A percentile compares a stretch with the other conserved stretches of the same genome.
These are phyloP conservation scores for Trichoderma guizhouense DNA, from an alignment of 2,329 filamentous ascomycete species.

Conservation along the genomic window DNA sequence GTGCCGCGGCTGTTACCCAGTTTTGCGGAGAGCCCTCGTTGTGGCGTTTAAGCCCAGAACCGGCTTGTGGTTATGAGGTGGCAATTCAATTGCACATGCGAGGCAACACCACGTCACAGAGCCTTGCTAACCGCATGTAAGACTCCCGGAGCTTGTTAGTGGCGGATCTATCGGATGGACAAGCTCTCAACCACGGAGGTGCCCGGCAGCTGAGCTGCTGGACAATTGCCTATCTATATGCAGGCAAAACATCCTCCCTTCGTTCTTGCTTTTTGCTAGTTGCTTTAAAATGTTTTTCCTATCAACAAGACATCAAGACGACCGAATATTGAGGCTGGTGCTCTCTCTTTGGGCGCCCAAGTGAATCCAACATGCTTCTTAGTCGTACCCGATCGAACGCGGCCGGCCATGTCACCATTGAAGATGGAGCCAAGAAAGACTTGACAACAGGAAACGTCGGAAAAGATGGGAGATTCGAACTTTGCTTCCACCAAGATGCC, in stretches of 20 bases:
- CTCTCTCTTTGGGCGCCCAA: not conserved
- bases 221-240: not conserved
- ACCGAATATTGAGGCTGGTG: not conserved
- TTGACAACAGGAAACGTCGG: conserved; percentile 28
- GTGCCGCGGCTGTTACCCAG: not conserved
- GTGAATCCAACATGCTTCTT: conserved; percentile 5
- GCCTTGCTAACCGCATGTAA: not conserved
- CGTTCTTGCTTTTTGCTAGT: not conserved
- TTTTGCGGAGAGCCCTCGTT: not conserved
- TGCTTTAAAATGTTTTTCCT: not conserved
- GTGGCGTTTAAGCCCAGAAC: conserved; percentile 11
- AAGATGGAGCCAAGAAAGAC: conserved; percentile 21
- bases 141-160: not conserved
- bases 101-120: not conserved
- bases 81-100: not conserved
- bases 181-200: not conserved
- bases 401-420: conserved; percentile 27
- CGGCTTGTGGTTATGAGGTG: not conserved
- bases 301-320: not conserved
- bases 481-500: conserved; percentile 31
- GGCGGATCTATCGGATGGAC: conserved; percentile 13
- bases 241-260: not conserved
- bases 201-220: not conserved
- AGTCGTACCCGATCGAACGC: conserved; percentile 25
- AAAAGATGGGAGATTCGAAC: conserved; percentile 31